Percentiles rank a stretch among this genome's conserved stretches.
Conservation (phyloP, 169 alveolate genomes). For the Eimeria mitis region DNA sequence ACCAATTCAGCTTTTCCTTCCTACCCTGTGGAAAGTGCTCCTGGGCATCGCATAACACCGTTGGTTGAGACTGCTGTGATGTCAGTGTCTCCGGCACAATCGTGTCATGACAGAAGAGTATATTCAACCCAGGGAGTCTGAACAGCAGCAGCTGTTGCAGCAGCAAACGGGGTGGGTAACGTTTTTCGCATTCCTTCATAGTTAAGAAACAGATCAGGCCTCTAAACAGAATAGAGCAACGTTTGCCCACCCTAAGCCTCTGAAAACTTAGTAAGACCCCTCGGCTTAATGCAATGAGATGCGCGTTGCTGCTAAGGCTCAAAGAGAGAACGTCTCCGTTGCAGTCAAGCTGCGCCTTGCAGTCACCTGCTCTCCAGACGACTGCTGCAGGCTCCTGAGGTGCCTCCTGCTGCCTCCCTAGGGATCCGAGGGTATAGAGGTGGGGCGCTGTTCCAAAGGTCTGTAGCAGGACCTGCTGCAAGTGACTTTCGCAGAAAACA, state of each 20-base stretch:
- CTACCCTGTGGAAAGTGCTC: background rate
- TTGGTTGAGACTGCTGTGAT: background rate
- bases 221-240: background rate
- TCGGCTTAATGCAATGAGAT: conserved; percentile 44
- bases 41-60: background rate
- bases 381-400: background rate
- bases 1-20: background rate
- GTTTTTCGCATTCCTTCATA: background rate
- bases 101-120: background rate
- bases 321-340: conserved; percentile 43
- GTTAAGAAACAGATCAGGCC: background rate
- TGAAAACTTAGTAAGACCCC: conserved; percentile 47
- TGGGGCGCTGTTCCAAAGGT: background rate
- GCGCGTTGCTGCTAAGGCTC: conserved; percentile 67
- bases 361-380: conserved; percentile 1
- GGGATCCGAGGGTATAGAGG: background rate
- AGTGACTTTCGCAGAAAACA: conserved; percentile 46
- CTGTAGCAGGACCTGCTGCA: conserved; percentile 35
- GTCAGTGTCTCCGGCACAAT: background rate
- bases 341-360: conserved; percentile 71
- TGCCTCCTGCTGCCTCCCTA: background rate
- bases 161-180: background rate
- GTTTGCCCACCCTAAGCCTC: conserved; percentile 35
- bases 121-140: background rate
- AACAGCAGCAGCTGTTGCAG: background rate